Percentiles rank a stretch among this genome's conserved stretches.
Evolutionary conservation across 768 basidiomycete species (phyloP).

Genomic region (Calocybe cyanea): DNA sequence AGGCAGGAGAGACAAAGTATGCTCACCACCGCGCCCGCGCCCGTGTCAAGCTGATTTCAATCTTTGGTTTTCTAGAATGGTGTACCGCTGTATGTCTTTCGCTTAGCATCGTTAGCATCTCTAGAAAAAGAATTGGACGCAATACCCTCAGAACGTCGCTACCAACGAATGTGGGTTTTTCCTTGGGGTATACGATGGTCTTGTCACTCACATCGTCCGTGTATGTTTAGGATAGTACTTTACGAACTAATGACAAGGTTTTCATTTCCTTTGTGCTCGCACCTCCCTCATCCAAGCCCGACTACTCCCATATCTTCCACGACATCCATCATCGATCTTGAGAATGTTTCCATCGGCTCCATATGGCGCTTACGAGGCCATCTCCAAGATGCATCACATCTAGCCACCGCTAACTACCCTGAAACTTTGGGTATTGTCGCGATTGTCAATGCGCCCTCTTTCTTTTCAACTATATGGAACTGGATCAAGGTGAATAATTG

Average conservation of each 20-base stretch:
- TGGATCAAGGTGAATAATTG: slow-evolving; percentile 65
- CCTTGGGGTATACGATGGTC: no score
- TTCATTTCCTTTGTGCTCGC: slow-evolving; percentile 57
- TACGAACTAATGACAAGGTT: slow-evolving; percentile 69
- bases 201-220: neutral
- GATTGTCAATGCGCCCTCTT: slow-evolving; percentile 76
- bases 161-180: slow-evolving; percentile 63
- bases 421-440: slow-evolving; percentile 68
- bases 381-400: slow-evolving; percentile 68
- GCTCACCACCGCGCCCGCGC: slow-evolving; percentile 10
- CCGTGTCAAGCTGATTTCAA: neutral
- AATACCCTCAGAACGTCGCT: slow-evolving; percentile 49
- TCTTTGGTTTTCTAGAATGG: slow-evolving; percentile 42
- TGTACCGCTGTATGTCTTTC: slow-evolving; percentile 73
- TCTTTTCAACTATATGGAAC: slow-evolving; percentile 80
- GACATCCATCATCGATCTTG: slow-evolving; percentile 72
- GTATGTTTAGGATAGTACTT: slow-evolving; percentile 47
- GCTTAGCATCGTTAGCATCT: slow-evolving; percentile 56
- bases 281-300: slow-evolving; percentile 48
- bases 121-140: slow-evolving; percentile 59
- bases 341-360: slow-evolving; percentile 50
- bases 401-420: slow-evolving; percentile 80
- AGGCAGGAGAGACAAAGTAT: slow-evolving; percentile 70
- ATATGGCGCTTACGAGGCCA: slow-evolving; percentile 72
- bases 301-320: slow-evolving; percentile 57